These are phyloP conservation scores for Lepidium sativum DNA, from an alignment of 345 rosid species.

Conservation along the genomic window DNA sequence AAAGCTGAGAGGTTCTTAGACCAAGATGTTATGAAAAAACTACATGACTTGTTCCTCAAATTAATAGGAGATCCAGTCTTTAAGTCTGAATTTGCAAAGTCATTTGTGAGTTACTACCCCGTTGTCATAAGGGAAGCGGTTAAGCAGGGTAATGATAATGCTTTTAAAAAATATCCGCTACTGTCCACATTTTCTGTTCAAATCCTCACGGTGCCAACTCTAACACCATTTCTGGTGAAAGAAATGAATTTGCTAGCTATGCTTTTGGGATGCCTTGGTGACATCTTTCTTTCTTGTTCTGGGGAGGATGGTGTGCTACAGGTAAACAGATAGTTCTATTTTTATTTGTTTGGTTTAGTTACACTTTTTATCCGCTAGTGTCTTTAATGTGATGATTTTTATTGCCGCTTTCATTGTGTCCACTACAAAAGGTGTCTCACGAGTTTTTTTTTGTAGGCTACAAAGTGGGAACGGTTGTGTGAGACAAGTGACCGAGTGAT, in stretches of 20 bases:
- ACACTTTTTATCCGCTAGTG: not conserved
- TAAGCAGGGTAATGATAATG: conserved; percentile 38
- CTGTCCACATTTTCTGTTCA: conserved; percentile 81
- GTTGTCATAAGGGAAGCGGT: conserved; percentile 49
- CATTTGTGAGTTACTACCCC: conserved; percentile 70
- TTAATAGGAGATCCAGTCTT: conserved; percentile 81
- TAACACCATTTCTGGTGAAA: conserved; percentile 84
- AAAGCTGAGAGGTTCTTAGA: conserved; percentile 66
- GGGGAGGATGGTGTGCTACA: conserved; percentile 74
- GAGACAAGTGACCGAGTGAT: conserved; percentile 60
- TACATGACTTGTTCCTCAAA: conserved; percentile 74
- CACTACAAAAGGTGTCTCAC: not conserved
- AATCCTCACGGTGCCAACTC: conserved; percentile 86
- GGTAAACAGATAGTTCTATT: conserved; percentile 33
- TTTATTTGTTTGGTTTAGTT: not conserved
- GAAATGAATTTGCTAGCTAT: conserved; percentile 60
- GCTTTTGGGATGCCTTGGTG: conserved; percentile 68
- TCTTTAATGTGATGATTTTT: not conserved
- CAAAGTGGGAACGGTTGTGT: conserved; percentile 55
- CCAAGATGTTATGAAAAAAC: conserved; percentile 40
- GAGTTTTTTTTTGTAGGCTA: conserved; percentile 39
- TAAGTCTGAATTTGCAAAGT: conserved; percentile 82
- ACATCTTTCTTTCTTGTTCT: conserved; percentile 53
- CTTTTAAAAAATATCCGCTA: conserved; percentile 43
- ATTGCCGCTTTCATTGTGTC: conserved; percentile 5